Base-by-base conservation (phyloP, 176 grass and related monocot species). In the Aegilops tauschii region DNA sequence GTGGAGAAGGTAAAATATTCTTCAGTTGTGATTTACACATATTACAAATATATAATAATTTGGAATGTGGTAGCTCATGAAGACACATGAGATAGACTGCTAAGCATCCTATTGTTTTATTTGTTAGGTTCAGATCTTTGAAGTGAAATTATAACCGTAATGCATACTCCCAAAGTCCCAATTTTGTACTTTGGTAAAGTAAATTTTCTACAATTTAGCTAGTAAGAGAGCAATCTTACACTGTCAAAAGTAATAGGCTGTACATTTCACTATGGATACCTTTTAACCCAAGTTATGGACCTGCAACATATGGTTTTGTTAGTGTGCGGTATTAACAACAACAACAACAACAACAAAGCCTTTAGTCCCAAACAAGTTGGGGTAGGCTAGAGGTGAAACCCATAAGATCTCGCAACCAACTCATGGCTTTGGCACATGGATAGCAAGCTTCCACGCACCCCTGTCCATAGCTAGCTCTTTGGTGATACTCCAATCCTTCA, bases 1-100 rank as follows among this genome's bases (percentile, higher is more conserved):
- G 61, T 12, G 31, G 83, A 71, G 62, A 79, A 90, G 88, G 88
- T 93, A 90, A 27, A 61, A 67, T 78, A n/a, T 83, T 81, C 45
- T 65, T 67, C 35, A 61, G 69, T 61, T 59, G 42, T 58, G 5
- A 76, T 56, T 78, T 34, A 35, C 4, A 21, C 58, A 47, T 61
- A 18, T 81, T 3, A 3, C 75, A 61, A 29, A 35, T 85, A 6
- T 44, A 44, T 44, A 44, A 44, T 59, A 68, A 76, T 35, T 44
- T 66, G 31, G 3, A 58, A 35, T 73, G 49, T 74, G 40, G 56
- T 74, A 78, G 49, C 49, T 86, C 11, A 77, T 52, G n/a, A 78
- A 90, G 14, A 77, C 30, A 9, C 73, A 76, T 34, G 44, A 23
- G 20, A 64, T 32, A 66, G 23, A 80, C 30, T 81, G 18, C 65